Base-by-base conservation (phyloP, 345 rosid genomes). In the Eucalyptus dawsonii region DNA sequence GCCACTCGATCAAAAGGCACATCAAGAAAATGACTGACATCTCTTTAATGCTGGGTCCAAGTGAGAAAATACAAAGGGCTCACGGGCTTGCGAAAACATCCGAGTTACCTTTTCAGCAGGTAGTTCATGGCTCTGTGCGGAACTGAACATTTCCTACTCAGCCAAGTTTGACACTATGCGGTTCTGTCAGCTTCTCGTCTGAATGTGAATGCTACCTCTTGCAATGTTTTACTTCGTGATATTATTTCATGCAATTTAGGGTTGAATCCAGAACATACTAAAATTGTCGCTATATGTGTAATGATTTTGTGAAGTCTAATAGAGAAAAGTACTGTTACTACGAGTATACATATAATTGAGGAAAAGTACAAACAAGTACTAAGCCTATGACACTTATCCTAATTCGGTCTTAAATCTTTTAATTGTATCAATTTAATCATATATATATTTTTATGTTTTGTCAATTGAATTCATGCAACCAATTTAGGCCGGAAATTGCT, bases 401-500 rank as follows among this genome's bases (percentile, higher is more conserved):
- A 56, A 56, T 56, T 56, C 0, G 0, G 14, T 56, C 13, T 56
- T 56, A 10, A 56, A 24, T 24, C 0, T 56, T 56, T 24, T 56
- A 10, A 22, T 24, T 56, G 29, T 22, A 25, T 25, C 16, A 60
- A 60, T 60, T 27, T 29, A 60, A 13, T 27, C 4, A 11, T 60
- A 27, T 40, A 37, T 42, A 5, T 0, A 1, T 27, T 60, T 60
- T 27, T 11, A 1, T 6, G 0, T 60, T 60, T 27, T 60, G 4
- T 3, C 15, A 27, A 27, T 60, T 60, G 8, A 60, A 0, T 27
- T 0, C 2, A 27, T 27, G 15, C n/a, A 6, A 13, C 31, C 69
- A 12, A 60, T 25, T 60, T 27, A 27, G 4, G 4, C 2, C 0
- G 1, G 2, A 60, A 60, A 60, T 12, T 60, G 1, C 2, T 0